These are phyloP conservation scores for Gonapodya sp. DNA, from an alignment of 192 early-diverging fungal genomes.

Conservation along the genomic window DNA sequence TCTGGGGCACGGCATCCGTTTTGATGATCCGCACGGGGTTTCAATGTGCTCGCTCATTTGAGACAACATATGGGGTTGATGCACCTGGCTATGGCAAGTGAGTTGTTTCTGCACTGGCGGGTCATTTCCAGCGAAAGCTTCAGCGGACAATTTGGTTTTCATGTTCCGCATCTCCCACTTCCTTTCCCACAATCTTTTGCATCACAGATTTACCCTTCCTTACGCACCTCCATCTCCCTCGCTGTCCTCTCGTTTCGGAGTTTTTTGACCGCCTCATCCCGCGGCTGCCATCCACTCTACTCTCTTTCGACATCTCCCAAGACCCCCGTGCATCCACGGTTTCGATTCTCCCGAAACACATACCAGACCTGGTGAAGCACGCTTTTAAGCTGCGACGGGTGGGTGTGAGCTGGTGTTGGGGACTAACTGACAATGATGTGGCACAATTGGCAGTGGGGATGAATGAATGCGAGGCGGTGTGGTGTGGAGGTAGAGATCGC, in stretches of 20 bases:
- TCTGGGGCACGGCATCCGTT: no score
- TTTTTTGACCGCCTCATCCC: background rate
- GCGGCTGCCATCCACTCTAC: background rate
- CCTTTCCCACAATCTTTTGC: background rate
- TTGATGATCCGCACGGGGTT: no score
- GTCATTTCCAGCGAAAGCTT: no score
- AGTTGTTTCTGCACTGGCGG: no score
- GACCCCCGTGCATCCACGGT: background rate
- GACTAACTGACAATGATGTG: background rate
- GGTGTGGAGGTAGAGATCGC: background rate
- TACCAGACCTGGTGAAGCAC: background rate
- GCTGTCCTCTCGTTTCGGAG: background rate
- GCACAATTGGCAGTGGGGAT: background rate
- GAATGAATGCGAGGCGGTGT: background rate
- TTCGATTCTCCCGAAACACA: background rate
- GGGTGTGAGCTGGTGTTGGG: background rate
- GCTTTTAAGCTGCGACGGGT: background rate
- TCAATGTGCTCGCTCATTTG: no score
- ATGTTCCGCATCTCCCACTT: no score
- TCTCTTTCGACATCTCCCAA: background rate
- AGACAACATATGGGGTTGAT: no score
- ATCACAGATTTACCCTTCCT: background rate
- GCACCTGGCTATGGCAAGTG: no score
- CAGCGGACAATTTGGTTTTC: no score
- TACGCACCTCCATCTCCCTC: background rate